Percentiles rank a stretch among this genome's conserved stretches.
Conservation (phyloP, 352 stramenopile genomes). For the Globisporangium recalcitrans region DNA sequence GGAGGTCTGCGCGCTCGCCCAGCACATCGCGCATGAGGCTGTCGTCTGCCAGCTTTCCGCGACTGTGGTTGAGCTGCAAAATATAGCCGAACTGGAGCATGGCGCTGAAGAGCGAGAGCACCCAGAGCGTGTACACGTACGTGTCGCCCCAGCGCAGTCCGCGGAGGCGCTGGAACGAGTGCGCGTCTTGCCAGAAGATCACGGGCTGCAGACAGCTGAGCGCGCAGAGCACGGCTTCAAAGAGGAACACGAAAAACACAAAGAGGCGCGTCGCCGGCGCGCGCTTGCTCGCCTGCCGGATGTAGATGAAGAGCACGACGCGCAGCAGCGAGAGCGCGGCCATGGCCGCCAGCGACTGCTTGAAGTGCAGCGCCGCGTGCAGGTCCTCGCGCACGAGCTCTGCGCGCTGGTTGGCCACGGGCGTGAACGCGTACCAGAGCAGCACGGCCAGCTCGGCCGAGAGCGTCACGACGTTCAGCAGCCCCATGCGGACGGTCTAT, state of each 20-base stretch:
- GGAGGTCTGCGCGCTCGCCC: constrained; percentile 19
- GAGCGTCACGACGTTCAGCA: constrained; percentile 64
- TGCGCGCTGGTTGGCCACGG: constrained; percentile 24
- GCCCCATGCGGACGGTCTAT: constrained; percentile 34
- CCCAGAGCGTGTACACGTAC: constrained; percentile 55
- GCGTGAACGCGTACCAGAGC: constrained; percentile 48
- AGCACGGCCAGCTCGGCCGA: constrained; percentile 49
- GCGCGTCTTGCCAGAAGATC: constrained; percentile 49
- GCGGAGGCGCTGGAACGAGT: constrained; percentile 45
- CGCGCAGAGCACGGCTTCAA: constrained; percentile 35
- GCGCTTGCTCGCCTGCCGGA: constrained; percentile 62
- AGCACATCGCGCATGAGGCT: constrained; percentile 61
- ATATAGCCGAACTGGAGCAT: constrained; percentile 71
- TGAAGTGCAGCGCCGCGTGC: constrained; percentile 33
- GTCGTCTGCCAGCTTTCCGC: constrained; percentile 53
- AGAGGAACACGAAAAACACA: constrained; percentile 73
- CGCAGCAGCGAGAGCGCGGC: constrained; percentile 46
- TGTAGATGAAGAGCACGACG: constrained; percentile 59
- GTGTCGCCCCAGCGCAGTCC: constrained; percentile 35
- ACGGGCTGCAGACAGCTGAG: constrained; percentile 59
- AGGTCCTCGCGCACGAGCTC: constrained; percentile 37
- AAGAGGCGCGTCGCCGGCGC: constrained; percentile 70
- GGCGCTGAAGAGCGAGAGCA: constrained; percentile 41
- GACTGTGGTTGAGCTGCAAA: constrained; percentile 71
- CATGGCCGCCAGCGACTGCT: constrained; percentile 63